Evolutionary conservation across 164 flowering plant genomes (phyloP).

Genomic region (Echeveria elegans): DNA sequence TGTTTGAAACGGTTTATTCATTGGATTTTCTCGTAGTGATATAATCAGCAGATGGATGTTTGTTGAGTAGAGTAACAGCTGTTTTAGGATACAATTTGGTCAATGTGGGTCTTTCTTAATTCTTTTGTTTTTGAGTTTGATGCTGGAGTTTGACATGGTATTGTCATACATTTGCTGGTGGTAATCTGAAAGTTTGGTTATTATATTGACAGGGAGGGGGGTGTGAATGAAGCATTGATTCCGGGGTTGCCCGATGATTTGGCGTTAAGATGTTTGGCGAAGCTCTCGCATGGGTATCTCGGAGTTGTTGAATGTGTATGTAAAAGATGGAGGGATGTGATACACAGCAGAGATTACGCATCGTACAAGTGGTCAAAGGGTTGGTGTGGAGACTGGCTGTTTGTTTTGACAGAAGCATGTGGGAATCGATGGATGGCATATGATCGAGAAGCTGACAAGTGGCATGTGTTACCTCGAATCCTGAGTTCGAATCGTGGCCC

Average conservation of each 20-base stretch:
- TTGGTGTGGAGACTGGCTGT: constrained; percentile 8
- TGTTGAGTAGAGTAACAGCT: too few relatives aligned
- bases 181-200: neutral
- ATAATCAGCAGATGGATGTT: too few relatives aligned
- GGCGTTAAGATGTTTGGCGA: neutral
- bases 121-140: neutral
- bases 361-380: neutral
- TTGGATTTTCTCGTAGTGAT: too few relatives aligned
- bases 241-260: neutral
- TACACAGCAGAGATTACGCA: neutral
- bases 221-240: constrained; percentile 5
- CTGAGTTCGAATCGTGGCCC: neutral
- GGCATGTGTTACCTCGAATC: neutral
- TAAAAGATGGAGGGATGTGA: constrained; percentile 4
- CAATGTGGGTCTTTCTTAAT: too few relatives aligned
- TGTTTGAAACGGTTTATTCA: too few relatives aligned
- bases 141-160: neutral
- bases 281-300: neutral
- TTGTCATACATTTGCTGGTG: neutral
- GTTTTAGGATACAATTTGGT: too few relatives aligned
- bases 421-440: neutral
- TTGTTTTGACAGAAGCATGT: neutral
- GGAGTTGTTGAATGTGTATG: neutral
- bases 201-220: neutral
- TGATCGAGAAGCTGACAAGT: neutral